Conservation (phyloP, 495 filamentous ascomycete genomes). For the Tuber microsphaerosporum region DNA sequence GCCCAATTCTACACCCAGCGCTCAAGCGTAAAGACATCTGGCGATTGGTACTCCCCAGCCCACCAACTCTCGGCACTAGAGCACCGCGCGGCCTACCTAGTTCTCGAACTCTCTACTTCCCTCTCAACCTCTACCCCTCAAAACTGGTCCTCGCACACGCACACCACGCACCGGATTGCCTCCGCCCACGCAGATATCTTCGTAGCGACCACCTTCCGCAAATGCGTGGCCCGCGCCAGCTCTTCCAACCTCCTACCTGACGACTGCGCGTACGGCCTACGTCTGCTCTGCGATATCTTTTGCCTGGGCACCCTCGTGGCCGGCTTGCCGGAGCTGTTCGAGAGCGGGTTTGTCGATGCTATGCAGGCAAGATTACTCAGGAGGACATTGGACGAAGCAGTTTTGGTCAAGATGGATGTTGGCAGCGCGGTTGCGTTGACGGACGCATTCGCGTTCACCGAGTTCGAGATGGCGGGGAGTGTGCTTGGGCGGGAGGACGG, state of each 20-base stretch:
- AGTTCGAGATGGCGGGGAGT: conserved; percentile 29
- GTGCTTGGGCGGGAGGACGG: conserved; percentile 31
- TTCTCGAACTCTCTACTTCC: conserved; percentile 22
- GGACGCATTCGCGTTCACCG: conserved; percentile 34
- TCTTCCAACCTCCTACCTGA: conserved; percentile 2
- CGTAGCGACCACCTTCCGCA: conserved; percentile 26
- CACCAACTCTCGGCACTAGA: conserved; percentile 28
- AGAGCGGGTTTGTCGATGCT: conserved; percentile 32
- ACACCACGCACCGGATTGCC: conserved; percentile 25
- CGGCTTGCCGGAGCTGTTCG: conserved; percentile 34
- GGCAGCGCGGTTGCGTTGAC: conserved; percentile 27
- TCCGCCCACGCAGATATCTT: conserved; percentile 39
- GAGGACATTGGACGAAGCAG: conserved; percentile 24
- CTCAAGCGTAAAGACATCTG: conserved; percentile 17
- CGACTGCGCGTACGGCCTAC: conserved; percentile 17
- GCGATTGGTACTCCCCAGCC: conserved; percentile 20
- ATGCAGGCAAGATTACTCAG: conserved; percentile 26
- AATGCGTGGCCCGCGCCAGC: conserved; percentile 4
- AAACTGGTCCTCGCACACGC: conserved; percentile 31
- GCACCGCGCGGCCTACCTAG: conserved; percentile 26
- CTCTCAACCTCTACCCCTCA: conserved; percentile 13
- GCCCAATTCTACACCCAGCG: conserved; percentile 21
- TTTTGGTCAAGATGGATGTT: conserved; percentile 24
- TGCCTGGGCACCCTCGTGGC: conserved; percentile 24
- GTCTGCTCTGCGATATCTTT: conserved; percentile 24